Evolutionary conservation across 1,139 yeast species (phyloP).

Genomic region (Protomyces arabidopsidicola): DNA sequence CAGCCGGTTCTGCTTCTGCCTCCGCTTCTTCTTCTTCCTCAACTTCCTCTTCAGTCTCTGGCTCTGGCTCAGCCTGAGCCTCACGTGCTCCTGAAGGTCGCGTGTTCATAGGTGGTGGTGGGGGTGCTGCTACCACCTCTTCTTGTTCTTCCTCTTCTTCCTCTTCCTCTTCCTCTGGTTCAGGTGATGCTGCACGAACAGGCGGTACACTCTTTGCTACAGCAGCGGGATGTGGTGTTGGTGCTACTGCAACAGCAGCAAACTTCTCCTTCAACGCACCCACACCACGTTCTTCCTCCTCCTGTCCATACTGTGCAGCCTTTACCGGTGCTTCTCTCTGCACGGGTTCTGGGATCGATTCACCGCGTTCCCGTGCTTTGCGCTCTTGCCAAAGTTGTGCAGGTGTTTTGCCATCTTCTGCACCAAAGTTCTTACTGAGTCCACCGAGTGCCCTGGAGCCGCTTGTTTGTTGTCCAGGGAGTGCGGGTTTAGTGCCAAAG

Average conservation of each 20-base stretch:
- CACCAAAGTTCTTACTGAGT: slow-evolving; percentile 61
- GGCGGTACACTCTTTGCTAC: too few species aligned
- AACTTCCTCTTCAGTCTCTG: slow-evolving; percentile 26
- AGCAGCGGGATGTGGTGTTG: too few species aligned
- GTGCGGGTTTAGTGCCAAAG: slow-evolving; percentile 39
- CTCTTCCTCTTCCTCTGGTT: slow-evolving; percentile 31
- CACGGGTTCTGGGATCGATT: slow-evolving; percentile 7
- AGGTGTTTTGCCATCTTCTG: slow-evolving; percentile 80
- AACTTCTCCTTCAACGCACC: neutral
- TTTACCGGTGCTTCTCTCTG: slow-evolving; percentile 30
- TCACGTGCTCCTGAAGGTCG: slow-evolving; percentile 16
- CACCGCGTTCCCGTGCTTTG: slow-evolving; percentile 30
- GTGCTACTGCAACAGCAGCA: slow-evolving; percentile 3
- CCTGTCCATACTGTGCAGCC: slow-evolving; percentile 25
- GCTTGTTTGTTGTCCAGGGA: slow-evolving; percentile 52
- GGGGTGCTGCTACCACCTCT: neutral
- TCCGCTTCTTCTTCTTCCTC: slow-evolving; percentile 22
- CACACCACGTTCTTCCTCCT: slow-evolving; percentile 4
- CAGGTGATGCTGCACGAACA: neutral
- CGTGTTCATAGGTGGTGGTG: slow-evolving; percentile 16
- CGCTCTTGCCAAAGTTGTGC: slow-evolving; percentile 91
- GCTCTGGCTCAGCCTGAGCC: slow-evolving; percentile 29
- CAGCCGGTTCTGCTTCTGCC: slow-evolving; percentile 12
- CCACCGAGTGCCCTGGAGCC: slow-evolving; percentile 62
- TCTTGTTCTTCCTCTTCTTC: slow-evolving; percentile 31